Conservation (phyloP, 1,284 basidiomycete species). For the Mycocalia duriaeana region DNA sequence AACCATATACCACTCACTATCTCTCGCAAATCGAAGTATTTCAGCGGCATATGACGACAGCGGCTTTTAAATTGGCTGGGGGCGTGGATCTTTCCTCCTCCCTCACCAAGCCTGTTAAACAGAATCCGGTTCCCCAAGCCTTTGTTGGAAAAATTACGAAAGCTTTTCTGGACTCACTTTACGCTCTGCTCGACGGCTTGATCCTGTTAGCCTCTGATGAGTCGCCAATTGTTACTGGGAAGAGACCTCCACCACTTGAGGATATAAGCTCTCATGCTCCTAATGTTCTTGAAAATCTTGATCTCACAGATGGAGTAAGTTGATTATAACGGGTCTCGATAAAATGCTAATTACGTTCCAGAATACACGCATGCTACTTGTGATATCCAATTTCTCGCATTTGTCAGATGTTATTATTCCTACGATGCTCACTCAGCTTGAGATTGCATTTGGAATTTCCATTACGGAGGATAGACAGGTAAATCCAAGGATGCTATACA, state of each 20-base stretch:
- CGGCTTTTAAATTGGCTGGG: slow-evolving; percentile 81
- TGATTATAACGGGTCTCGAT: background rate
- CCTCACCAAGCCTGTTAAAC: slow-evolving; percentile 46
- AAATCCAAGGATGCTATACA: slow-evolving; percentile 13
- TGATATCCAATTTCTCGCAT: slow-evolving; percentile 86
- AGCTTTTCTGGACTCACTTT: slow-evolving; percentile 84
- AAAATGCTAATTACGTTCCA: slow-evolving; percentile 24
- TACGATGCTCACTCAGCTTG: slow-evolving; percentile 76
- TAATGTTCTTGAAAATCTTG: slow-evolving; percentile 50
- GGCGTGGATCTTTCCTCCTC: slow-evolving; percentile 59
- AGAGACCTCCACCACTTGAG: slow-evolving; percentile 28
- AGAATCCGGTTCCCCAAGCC: slow-evolving; percentile 51
- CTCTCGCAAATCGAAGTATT: slow-evolving; percentile 78
- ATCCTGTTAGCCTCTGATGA: slow-evolving; percentile 79
- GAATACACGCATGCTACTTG: slow-evolving; percentile 86
- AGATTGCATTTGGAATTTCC: slow-evolving; percentile 71
- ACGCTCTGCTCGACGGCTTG: slow-evolving; percentile 87
- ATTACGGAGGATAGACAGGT: slow-evolving; percentile 76
- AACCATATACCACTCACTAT: slow-evolving; percentile 59
- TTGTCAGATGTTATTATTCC: slow-evolving; percentile 73
- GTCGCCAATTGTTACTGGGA: slow-evolving; percentile 43
- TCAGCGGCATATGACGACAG: slow-evolving; percentile 77
- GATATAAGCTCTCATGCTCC: slow-evolving; percentile 28
- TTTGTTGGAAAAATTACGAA: slow-evolving; percentile 76
- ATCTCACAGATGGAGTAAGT: slow-evolving; percentile 60